Percentiles rank a stretch among this genome's conserved stretches.
Conservation (phyloP, 257 asterid genomes). For the Schizonepeta tenuifolia region DNA sequence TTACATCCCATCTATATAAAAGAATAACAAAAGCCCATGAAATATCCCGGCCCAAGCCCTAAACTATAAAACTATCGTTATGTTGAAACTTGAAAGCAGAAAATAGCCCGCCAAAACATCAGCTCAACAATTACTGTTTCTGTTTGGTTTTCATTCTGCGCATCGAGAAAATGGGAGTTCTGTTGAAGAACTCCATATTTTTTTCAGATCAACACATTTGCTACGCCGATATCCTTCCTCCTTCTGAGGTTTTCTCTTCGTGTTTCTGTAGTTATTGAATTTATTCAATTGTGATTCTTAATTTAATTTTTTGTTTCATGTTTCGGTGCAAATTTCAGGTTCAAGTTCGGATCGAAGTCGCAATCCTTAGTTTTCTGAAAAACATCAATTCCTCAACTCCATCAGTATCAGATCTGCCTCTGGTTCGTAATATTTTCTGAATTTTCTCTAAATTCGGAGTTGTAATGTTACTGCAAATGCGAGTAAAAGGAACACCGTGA, state of each 20-base stretch:
- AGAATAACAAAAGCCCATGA: conserved; percentile 3
- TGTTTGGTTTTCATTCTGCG: not conserved
- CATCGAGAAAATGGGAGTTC: conserved; percentile 59
- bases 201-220: conserved; percentile 79
- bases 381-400: conserved; percentile 66
- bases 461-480: not conserved
- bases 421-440: conserved; percentile 47
- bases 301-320: not conserved
- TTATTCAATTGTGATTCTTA: not conserved
- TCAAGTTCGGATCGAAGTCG: conserved; percentile 90
- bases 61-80: not conserved
- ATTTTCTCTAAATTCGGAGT: not conserved
- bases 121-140: too few species aligned
- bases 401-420: conserved; percentile 68
- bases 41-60: not conserved
- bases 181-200: conserved; percentile 69
- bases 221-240: conserved; percentile 77
- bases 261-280: not conserved
- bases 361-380: conserved; percentile 76
- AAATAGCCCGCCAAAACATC: conserved; percentile 14
- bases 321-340: conserved; percentile 48
- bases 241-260: conserved; percentile 52
- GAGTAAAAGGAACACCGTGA: not conserved
- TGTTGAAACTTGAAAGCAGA: conserved; percentile 17
- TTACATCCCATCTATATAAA: not conserved